Conservation (phyloP, 495 filamentous ascomycete genomes). For the Aspergillus leporis region DNA sequence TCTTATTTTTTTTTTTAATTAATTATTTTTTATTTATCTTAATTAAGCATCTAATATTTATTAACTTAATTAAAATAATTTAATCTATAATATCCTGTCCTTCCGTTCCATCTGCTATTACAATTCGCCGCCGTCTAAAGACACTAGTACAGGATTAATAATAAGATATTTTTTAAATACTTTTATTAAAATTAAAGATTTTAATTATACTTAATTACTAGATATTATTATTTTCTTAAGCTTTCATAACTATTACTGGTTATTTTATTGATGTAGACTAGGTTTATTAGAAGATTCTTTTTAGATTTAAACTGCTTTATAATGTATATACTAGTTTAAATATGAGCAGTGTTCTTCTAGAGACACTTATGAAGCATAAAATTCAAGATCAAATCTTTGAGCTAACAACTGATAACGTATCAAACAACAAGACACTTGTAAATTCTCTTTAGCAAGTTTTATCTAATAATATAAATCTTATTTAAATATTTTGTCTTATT, state of each 20-base stretch:
- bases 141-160: neutral
- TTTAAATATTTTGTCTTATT: slow-evolving; percentile 12
- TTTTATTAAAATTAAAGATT: neutral
- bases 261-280: no score
- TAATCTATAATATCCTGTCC: neutral
- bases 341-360: neutral
- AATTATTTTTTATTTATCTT: slow-evolving; percentile 1
- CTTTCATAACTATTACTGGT: no score
- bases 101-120: no score
- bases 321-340: neutral
- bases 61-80: neutral
- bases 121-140: no score
- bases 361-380: slow-evolving; percentile 10
- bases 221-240: no score
- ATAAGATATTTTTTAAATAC: slow-evolving; percentile 2
- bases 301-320: no score
- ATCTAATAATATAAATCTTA: slow-evolving; percentile 11
- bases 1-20: slow-evolving; percentile 3
- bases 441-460: slow-evolving; percentile 10
- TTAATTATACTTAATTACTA: no score
- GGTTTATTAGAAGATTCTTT: no score
- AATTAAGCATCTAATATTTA: slow-evolving; percentile 4
- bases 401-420: slow-evolving; percentile 15
- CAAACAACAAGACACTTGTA: slow-evolving; percentile 16
- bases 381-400: slow-evolving; percentile 15